Conservation (phyloP, 768 basidiomycete genomes). For the Pleurotus giganteus region DNA sequence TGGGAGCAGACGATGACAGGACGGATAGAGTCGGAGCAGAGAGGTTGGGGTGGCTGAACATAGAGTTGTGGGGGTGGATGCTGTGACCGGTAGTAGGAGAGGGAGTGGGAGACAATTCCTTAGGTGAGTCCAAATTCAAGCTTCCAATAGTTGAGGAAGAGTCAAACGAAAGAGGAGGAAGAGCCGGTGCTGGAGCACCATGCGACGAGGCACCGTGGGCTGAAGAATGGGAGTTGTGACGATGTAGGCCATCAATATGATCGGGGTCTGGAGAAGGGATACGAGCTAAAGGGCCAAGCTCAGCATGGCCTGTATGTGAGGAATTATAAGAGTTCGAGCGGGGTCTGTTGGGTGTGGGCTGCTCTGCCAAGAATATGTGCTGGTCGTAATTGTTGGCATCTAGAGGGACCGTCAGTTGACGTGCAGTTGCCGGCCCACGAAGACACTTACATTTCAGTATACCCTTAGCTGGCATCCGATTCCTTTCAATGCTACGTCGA, state of each 20-base stretch:
- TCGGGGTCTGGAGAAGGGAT: conserved; percentile 84
- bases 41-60: conserved; percentile 79
- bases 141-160: conserved; percentile 27
- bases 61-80: conserved; percentile 34
- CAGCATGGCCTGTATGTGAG: conserved; percentile 44
- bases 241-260: conserved; percentile 84
- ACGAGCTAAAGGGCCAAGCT: conserved; percentile 75
- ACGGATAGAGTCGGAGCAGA: conserved; percentile 86
- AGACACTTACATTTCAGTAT: conserved; percentile 88
- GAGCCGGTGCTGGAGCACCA: conserved; percentile 19
- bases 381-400: conserved; percentile 73
- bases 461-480: conserved; percentile 67
- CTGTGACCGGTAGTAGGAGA: conserved; percentile 21
- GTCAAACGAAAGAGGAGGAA: conserved; percentile 63
- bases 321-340: conserved; percentile 84
- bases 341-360: conserved; percentile 46
- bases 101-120: conserved; percentile 36
- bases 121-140: conserved; percentile 29
- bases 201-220: conserved; percentile 25
- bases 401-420: conserved; percentile 23
- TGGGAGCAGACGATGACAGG: conserved; percentile 40
- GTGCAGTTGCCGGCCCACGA: conserved; percentile 1
- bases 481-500: conserved; percentile 69
- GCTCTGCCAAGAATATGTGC: conserved; percentile 47
- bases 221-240: conserved; percentile 59